These are phyloP conservation scores for Coemansia asiatica DNA, from an alignment of 192 early-diverging fungal species.

Conservation along the genomic window DNA sequence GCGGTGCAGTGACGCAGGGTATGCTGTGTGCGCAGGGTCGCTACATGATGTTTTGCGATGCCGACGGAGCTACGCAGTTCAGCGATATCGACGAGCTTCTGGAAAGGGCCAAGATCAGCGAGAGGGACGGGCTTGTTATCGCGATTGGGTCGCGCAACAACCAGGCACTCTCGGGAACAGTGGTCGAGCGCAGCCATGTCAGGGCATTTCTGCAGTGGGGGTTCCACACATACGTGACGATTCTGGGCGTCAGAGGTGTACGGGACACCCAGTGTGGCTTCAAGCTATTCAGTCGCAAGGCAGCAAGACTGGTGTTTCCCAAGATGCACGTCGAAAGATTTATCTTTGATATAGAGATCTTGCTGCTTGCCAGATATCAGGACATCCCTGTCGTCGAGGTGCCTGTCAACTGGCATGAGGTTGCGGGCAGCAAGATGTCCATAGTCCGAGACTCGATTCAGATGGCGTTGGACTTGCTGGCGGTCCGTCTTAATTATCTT, in stretches of 20 bases:
- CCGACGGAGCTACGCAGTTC: constrained; percentile 93
- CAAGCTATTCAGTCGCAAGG: constrained; percentile 83
- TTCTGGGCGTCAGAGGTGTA: constrained; percentile 84
- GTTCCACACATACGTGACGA: constrained; percentile 87
- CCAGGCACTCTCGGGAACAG: constrained; percentile 62
- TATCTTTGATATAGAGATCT: constrained; percentile 97
- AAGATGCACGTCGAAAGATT: constrained; percentile 95
- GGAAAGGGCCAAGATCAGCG: constrained; percentile 32
- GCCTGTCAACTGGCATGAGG: constrained; percentile 94
- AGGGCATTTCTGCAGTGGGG: constrained; percentile 93
- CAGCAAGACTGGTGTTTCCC: constrained; percentile 76
- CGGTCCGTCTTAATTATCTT: constrained; percentile 83
- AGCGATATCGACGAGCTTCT: constrained; percentile 76
- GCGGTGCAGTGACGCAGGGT: constrained; percentile 92
- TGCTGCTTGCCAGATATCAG: constrained; percentile 75
- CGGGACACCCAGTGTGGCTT: constrained; percentile 98
- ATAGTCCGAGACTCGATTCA: constrained; percentile 82
- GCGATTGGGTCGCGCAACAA: constrained; percentile 92
- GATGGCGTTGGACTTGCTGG: constrained; percentile 87
- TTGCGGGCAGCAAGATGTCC: constrained; percentile 91
- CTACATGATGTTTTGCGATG: constrained; percentile 86
- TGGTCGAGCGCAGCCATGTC: constrained; percentile 79
- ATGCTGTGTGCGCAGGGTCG: constrained; percentile 76
- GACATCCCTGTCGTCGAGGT: constrained; percentile 83
- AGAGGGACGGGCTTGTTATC: constrained; percentile 59